A percentile compares a stretch with the other conserved stretches of the same genome.
phyloP scores from a whole-genome alignment of 2,329 filamentous ascomycete genomes.

The Aschersonia sp. region DNA sequence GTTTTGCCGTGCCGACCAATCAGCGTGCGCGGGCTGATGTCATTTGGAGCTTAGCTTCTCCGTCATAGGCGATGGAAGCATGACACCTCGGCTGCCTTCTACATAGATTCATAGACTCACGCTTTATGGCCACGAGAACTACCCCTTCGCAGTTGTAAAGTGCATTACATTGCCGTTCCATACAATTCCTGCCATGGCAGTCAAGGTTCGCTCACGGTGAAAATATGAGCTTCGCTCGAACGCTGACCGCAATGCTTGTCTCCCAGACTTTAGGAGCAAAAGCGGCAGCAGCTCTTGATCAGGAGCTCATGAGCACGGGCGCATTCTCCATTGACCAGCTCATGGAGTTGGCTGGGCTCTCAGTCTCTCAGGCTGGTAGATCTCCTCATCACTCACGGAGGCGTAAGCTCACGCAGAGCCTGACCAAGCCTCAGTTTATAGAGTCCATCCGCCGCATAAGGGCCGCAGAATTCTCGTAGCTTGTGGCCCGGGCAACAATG shows the following conservation, averaged over 20 bases:
- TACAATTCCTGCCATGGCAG: constrained; percentile 11
- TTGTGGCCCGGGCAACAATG: constrained; percentile 74
- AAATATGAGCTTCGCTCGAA: not conserved
- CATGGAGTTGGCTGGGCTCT: constrained; percentile 90
- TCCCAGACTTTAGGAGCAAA: constrained; percentile 70
- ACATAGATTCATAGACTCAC: too few species aligned
- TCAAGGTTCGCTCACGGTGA: constrained; percentile 13
- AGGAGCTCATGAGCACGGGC: constrained; percentile 78
- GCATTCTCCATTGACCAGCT: constrained; percentile 92
- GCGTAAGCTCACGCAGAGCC: not conserved
- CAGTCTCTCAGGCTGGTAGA: constrained; percentile 75
- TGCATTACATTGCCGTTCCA: not conserved
- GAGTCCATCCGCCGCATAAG: constrained; percentile 59
- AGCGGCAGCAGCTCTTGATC: constrained; percentile 76
- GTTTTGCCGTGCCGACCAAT: constrained; percentile 22
- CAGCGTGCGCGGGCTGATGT: not conserved
- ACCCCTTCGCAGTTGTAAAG: too few species aligned
- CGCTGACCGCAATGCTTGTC: not conserved
- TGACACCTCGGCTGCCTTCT: too few species aligned
- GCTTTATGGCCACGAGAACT: too few species aligned
- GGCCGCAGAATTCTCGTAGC: constrained; percentile 68
- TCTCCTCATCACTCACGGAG: not conserved
- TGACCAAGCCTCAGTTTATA: constrained; percentile 46
- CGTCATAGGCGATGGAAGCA: not conserved
- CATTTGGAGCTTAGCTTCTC: too few species aligned